Evolutionary conservation across 1,284 basidiomycete genomes (phyloP), one percentile per base, ranked within the genome.

Genomic region (Cryptococcus sp.): DNA sequence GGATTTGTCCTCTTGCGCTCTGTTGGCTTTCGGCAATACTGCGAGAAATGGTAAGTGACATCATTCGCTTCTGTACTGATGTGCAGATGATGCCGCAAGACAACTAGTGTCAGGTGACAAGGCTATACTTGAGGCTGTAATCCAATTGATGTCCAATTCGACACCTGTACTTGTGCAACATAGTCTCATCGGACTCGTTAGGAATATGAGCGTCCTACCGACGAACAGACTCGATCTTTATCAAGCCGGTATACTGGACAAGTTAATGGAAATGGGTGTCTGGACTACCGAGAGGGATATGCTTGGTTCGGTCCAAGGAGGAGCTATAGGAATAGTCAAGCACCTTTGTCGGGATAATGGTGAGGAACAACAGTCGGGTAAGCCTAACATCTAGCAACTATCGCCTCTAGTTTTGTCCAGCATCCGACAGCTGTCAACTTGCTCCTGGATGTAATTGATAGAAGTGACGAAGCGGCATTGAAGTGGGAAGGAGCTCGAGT

Each of bases 401-500:
- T 23, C 23, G 23, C 23, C 23, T 41, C 5, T 42, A 38, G 15
- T 5, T 44, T 35, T 30, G 13, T 36, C n/a, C n/a, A 33, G 44
- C 35, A 37, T 38, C 3, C 34, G 54, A 51, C 32, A n/a, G 2
- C n/a, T 10, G 53, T 59, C 36, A 78, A 83, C 11, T 84, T 86
- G 54, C 82, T 97, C 31, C 79, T 95, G 35, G 83, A 82, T 4
- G 81, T 98, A 35, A 82, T 88, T 36, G 80, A 81, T 51, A 86
- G 91, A 44, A 88, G 90, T 2, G 88, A 95, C 66, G 87, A 88
- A 34, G 79, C 89, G 4, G 83, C 90, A 0, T 80, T 95, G 36
- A 88, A 87, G 74, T 90, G 89, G 68, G 95, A 98, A 78, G 88
- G 87, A 30, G 89, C 90, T 11, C 85, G 94, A 10, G 84, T 95